Evolutionary conservation across 2,329 filamentous ascomycete genomes (phyloP).

Genomic region (Venturia nashicola): DNA sequence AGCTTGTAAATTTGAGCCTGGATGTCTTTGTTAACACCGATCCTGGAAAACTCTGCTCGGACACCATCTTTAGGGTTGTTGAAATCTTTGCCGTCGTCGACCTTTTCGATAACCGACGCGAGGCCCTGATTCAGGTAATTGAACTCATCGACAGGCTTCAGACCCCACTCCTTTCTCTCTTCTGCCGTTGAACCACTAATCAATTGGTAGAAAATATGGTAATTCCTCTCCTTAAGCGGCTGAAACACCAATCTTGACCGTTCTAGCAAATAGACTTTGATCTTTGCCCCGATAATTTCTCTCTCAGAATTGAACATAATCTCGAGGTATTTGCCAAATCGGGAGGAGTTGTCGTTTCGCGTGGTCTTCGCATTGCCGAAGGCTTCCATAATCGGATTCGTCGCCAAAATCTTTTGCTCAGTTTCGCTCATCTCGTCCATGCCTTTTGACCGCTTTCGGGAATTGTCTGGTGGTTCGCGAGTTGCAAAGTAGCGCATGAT

Average conservation of each 20-base stretch:
- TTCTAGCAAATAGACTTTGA: constrained; percentile 89
- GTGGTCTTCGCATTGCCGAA: constrained; percentile 99
- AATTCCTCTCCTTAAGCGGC: constrained; percentile 93
- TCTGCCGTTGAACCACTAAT: constrained; percentile 81
- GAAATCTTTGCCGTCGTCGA: constrained; percentile 93
- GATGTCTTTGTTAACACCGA: constrained; percentile 63
- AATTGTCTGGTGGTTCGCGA: constrained; percentile 82
- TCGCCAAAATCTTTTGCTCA: constrained; percentile 94
- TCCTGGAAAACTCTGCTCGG: constrained; percentile 71
- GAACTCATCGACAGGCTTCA: constrained; percentile 79
- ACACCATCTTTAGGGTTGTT: constrained; percentile 47
- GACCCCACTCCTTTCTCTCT: constrained; percentile 65
- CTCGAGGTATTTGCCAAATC: constrained; percentile 99
- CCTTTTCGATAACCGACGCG: constrained; percentile 79
- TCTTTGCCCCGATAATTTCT: constrained; percentile 96
- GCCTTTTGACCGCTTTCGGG: constrained; percentile 64
- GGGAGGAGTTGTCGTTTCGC: constrained; percentile 95
- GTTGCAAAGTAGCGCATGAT: constrained; percentile 99
- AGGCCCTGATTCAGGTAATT: constrained; percentile 95
- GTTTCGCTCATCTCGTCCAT: constrained; percentile 86
- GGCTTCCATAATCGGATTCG: constrained; percentile 99
- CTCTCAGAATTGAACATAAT: constrained; percentile 96
- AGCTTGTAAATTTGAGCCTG: constrained; percentile 83
- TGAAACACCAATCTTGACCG: constrained; percentile 95
- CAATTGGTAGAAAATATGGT: constrained; percentile 98